A percentile compares a stretch with the other conserved stretches of the same genome.
Conservation (phyloP, 164 flowering plant species). For the Annona cherimola region DNA sequence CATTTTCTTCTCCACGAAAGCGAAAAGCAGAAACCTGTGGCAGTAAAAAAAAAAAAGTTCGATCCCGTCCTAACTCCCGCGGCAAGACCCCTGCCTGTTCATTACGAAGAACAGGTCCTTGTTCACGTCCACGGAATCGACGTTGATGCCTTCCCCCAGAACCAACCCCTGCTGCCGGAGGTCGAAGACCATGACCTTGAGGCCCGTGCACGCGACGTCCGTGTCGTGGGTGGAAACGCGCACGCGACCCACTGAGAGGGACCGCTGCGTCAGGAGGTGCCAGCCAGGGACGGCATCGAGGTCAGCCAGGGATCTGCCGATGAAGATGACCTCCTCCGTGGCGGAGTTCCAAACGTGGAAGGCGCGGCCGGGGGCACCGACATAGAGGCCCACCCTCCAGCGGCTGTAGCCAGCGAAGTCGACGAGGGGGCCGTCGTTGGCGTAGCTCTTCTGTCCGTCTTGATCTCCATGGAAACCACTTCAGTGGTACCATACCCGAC, state of each 20-base stretch:
- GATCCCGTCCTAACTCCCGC: too few relatives aligned
- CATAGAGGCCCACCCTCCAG: slow-evolving; percentile 86
- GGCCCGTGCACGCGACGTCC: slow-evolving; percentile 63
- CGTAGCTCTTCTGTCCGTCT: too few relatives aligned
- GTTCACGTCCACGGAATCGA: slow-evolving; percentile 43
- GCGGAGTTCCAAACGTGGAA: slow-evolving; percentile 65
- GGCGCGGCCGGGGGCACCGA: slow-evolving; percentile 71
- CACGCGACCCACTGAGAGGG: slow-evolving; percentile 57
- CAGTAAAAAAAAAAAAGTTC: too few relatives aligned
- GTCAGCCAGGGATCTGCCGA: slow-evolving; percentile 73
- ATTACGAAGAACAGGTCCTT: slow-evolving; percentile 34
- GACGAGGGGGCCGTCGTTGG: slow-evolving; percentile 56
- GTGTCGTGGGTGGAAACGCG: slow-evolving; percentile 32
- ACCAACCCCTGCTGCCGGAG: slow-evolving; percentile 29
- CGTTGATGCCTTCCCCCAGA: slow-evolving; percentile 33
- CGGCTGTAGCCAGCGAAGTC: slow-evolving; percentile 57
- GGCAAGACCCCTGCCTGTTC: slow-evolving; percentile 44
- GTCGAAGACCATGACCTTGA: slow-evolving; percentile 38
- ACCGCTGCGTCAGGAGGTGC: slow-evolving; percentile 55
- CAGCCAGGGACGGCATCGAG: slow-evolving; percentile 75
- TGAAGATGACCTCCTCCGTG: slow-evolving; percentile 48
- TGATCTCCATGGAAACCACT: too few relatives aligned
- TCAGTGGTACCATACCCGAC: too few relatives aligned
- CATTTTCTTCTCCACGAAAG: too few relatives aligned
- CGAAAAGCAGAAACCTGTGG: too few relatives aligned